These are phyloP conservation scores for Collybiopsis confluens DNA, from an alignment of 768 basidiomycete species.

Conservation along the genomic window DNA sequence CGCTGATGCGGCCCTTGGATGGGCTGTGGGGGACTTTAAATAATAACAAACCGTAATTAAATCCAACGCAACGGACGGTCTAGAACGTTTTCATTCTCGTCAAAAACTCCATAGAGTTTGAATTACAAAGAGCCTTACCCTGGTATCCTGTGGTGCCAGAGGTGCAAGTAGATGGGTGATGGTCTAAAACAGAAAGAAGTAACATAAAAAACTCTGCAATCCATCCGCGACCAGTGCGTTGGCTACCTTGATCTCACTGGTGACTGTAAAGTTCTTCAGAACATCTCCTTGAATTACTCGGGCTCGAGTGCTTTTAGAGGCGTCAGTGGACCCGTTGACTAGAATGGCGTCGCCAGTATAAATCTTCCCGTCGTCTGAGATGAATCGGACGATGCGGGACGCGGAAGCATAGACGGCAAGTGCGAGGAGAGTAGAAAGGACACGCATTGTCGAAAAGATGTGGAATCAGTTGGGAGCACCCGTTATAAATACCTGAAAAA, in stretches of 20 bases:
- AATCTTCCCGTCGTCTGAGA: constrained; percentile 22
- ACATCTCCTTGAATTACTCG: constrained; percentile 23
- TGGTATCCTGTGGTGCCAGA: constrained; percentile 25
- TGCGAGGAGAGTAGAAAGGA: not conserved
- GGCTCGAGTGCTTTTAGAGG: constrained; percentile 20
- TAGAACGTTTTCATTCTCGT: no score
- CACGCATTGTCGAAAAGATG: constrained; percentile 1
- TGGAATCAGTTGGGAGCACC: no score
- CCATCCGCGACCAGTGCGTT: not conserved
- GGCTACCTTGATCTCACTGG: constrained; percentile 26
- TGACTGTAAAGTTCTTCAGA: constrained; percentile 22
- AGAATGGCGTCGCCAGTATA: constrained; percentile 25
- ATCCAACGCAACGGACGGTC: constrained; percentile 32
- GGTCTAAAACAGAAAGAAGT: no score
- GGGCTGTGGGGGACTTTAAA: no score
- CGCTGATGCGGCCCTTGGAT: no score
- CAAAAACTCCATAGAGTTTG: no score
- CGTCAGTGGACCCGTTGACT: constrained; percentile 16
- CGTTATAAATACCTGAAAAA: not conserved
- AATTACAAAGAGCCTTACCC: no score
- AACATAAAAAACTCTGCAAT: not conserved
- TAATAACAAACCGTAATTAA: constrained; percentile 25
- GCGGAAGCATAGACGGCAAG: constrained; percentile 12
- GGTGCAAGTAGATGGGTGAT: constrained; percentile 31
- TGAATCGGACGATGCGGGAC: constrained; percentile 24